Evolutionary conservation across 352 stramenopile genomes (phyloP).

Genomic region (Albugo laibachii): DNA sequence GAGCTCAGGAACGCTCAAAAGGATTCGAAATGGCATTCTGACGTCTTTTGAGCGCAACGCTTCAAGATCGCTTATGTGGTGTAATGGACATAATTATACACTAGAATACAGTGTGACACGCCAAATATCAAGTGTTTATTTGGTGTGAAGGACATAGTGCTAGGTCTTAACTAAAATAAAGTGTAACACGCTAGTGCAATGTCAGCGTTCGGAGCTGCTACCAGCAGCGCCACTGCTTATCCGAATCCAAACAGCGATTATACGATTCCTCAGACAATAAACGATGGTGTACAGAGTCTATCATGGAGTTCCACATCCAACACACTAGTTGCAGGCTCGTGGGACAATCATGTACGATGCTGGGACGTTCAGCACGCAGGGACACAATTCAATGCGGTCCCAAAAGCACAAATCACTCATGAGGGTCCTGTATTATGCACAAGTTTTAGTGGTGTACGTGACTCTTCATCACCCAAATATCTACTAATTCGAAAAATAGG

Average conservation of each 20-base stretch:
- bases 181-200: no score
- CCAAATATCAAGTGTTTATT: no score
- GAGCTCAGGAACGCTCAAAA: no score
- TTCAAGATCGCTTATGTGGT: no score
- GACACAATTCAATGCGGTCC: constrained; percentile 46
- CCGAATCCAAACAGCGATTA: constrained; percentile 66
- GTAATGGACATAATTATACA: no score
- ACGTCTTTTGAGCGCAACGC: no score
- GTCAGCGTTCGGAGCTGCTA: constrained; percentile 21
- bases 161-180: no score
- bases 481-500: constrained; percentile 15
- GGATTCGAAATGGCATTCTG: no score
- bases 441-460: constrained; percentile 66
- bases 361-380: constrained; percentile 65
- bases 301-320: constrained; percentile 58
- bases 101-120: no score
- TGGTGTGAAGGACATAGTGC: no score
- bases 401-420: constrained; percentile 73
- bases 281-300: constrained; percentile 57
- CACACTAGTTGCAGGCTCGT: constrained; percentile 52
- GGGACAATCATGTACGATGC: constrained; percentile 69
- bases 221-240: constrained; percentile 23
- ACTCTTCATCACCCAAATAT: neutral
- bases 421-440: constrained; percentile 84
- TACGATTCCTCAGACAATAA: constrained; percentile 34